Evolutionary conservation across 2,329 filamentous ascomycete species (phyloP), one percentile per base, ranked within the genome.

Genomic region (Sclerotinia subarctica): DNA sequence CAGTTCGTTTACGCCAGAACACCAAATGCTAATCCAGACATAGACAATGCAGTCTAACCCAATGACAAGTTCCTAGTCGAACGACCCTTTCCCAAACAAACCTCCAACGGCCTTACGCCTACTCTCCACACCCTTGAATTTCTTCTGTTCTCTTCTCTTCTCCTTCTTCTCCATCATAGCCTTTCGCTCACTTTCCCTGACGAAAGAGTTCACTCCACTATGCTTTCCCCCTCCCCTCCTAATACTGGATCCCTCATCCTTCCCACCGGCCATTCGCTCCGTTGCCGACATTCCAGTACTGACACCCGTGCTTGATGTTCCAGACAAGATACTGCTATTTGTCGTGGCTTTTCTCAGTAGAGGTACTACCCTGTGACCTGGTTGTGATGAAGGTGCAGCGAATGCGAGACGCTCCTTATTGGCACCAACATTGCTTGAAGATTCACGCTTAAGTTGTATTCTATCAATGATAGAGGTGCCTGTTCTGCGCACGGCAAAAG

Each of bases 321-420:
- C 58, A 5, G 69, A 70, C n/a, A 75, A 66, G 17, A 78, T 70
- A 60, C 80, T 83, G 21, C 84, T 78, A 35, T 88, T 89, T 17
- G 89, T 90, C 0, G 91, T 94, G 5, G 91, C 90, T 42, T 90
- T 85, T 35, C 91, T 86, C 24, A 95, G 83, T 26, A 95, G 82
- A 0, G 86, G 84, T 0, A 92, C 91, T 1, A 91, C 86, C 73
- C 86, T 88, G 84, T 92, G 91, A 0, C 81, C 80, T 4, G 76
- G 74, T 15, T 76, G 71, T 68, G 78, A 73, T 3, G 79, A 74
- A 7, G 79, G 76, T 2, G 81, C 78, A n/a, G 75, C 73, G 76
- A 91, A 91, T 3, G 88, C 89, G 68, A 89, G 80, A 29, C 82
- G 83, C 3, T 78, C 73, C 24, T 73, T 76, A 26, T 75, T 73